phyloP scores from a whole-genome alignment of 2,329 filamentous ascomycete species.

The Xylariales sp. region DNA sequence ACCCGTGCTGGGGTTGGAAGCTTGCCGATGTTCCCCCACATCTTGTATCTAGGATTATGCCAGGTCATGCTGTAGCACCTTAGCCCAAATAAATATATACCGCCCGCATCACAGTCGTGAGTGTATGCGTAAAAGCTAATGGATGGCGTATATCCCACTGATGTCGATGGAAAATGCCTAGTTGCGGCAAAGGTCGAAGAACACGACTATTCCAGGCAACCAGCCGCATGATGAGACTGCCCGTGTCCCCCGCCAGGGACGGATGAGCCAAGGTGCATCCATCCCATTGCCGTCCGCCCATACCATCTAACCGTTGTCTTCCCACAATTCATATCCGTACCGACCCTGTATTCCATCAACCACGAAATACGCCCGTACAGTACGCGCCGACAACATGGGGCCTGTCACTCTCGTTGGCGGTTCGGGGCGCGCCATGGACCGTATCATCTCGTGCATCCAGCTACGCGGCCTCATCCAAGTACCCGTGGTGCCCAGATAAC shows the following conservation, averaged over 20 bases:
- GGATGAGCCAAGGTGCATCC: background rate
- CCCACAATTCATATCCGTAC: background rate
- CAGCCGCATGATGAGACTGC: too few relatives aligned
- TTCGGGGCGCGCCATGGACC: background rate
- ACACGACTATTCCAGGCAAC: background rate
- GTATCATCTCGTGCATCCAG: background rate
- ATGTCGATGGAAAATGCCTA: background rate
- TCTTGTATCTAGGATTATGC: background rate
- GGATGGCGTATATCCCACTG: background rate
- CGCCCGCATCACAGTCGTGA: background rate
- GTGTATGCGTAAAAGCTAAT: background rate
- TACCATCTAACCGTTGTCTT: background rate
- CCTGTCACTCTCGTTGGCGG: background rate
- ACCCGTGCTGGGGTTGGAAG: too few relatives aligned
- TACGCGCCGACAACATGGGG: background rate
- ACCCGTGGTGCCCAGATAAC: background rate
- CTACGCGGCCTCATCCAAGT: background rate
- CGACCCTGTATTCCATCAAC: background rate
- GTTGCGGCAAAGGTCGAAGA: background rate
- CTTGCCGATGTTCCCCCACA: background rate
- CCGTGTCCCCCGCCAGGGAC: too few relatives aligned
- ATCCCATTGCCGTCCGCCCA: background rate
- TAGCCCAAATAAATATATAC: background rate
- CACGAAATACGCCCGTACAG: background rate
- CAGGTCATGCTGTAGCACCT: background rate